phyloP scores from a whole-genome alignment of 1,284 basidiomycete genomes.

The Cryptococcus sp. region DNA sequence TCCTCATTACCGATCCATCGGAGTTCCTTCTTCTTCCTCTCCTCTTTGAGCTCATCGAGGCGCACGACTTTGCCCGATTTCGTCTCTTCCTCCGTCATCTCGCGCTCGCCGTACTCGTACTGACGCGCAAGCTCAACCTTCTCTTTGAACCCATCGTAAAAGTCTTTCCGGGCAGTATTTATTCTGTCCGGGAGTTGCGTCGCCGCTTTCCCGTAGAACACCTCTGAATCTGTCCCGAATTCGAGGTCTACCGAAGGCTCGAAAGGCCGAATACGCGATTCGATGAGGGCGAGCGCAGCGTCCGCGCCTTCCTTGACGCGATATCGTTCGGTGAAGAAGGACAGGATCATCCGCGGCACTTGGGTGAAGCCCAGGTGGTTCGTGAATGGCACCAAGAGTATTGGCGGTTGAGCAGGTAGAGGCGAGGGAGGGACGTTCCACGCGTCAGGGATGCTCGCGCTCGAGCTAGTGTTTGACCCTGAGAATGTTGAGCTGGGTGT shows the following conservation, averaged over 20 bases:
- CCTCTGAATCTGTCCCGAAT: constrained; percentile 70
- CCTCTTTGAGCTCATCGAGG: constrained; percentile 80
- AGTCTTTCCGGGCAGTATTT: constrained; percentile 68
- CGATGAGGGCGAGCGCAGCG: constrained; percentile 74
- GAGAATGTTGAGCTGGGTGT: constrained; percentile 12
- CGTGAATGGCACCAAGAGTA: constrained; percentile 83
- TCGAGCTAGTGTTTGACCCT: constrained; percentile 33
- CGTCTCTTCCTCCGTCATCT: constrained; percentile 76
- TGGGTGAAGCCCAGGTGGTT: constrained; percentile 84
- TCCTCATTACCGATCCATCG: constrained; percentile 75
- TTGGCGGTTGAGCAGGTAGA: constrained; percentile 76
- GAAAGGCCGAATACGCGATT: constrained; percentile 67
- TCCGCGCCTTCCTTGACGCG: constrained; percentile 78
- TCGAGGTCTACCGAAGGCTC: constrained; percentile 62
- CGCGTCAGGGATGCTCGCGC: constrained; percentile 42
- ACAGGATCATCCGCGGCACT: constrained; percentile 85
- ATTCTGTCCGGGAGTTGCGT: constrained; percentile 65
- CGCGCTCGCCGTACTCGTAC: constrained; percentile 72
- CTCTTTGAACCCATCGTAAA: constrained; percentile 71
- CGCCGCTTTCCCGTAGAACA: constrained; percentile 67
- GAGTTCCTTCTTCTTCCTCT: constrained; percentile 81
- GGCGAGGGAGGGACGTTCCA: constrained; percentile 59
- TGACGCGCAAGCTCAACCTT: constrained; percentile 75
- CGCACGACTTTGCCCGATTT: constrained; percentile 68
- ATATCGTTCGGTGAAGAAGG: constrained; percentile 88